Evolutionary conservation across 306 rosid genomes (phyloP).

Genomic region (Prunus davidiana): DNA sequence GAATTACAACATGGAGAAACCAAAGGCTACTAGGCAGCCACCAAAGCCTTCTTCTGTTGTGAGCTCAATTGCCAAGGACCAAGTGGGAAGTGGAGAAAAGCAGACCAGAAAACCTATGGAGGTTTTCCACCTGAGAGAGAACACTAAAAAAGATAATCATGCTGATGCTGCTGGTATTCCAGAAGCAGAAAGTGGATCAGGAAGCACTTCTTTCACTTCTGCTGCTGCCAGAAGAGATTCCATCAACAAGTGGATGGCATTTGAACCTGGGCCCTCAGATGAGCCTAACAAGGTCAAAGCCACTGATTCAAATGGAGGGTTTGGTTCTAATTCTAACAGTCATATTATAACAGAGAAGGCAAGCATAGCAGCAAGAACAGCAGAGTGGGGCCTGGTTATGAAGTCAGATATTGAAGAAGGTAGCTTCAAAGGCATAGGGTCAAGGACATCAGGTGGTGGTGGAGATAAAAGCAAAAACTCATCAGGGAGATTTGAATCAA

Average conservation of each 20-base stretch:
- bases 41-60: not conserved
- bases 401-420: conserved; percentile 42
- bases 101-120: conserved; percentile 17
- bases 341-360: conserved; percentile 44
- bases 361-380: conserved; percentile 56
- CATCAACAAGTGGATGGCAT: conserved; percentile 81
- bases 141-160: conserved; percentile 3
- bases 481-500: conserved; percentile 47
- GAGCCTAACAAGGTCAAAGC: conserved; percentile 1
- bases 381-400: conserved; percentile 81
- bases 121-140: conserved; percentile 23
- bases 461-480: conserved; percentile 32
- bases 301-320: not conserved
- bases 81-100: conserved; percentile 18
- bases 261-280: conserved; percentile 30
- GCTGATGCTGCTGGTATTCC: not conserved
- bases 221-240: conserved; percentile 18
- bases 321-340: not conserved
- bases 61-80: conserved; percentile 23
- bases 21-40: not conserved
- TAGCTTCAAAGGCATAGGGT: conserved; percentile 33
- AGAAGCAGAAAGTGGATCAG: not conserved
- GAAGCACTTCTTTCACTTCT: conserved; percentile 19
- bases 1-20: conserved; percentile 39
- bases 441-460: conserved; percentile 32